A percentile compares a stretch with the other conserved stretches of the same genome.
These are phyloP conservation scores for Cladochytrium replicatum DNA, from an alignment of 192 early-diverging fungal genomes.

Conservation along the genomic window DNA sequence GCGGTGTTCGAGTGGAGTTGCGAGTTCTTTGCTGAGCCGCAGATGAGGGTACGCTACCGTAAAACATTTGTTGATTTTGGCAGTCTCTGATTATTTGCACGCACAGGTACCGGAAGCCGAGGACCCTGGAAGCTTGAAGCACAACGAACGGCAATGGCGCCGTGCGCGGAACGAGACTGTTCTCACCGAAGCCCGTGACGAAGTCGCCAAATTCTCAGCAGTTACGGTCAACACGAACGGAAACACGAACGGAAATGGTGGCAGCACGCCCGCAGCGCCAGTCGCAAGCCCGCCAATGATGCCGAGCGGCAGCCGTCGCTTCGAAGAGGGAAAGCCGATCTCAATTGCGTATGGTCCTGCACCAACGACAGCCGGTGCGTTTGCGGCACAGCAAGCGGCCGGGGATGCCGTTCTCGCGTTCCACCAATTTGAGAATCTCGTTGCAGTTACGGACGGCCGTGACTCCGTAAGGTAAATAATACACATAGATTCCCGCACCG, in stretches of 20 bases:
- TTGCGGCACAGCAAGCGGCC: too few relatives aligned
- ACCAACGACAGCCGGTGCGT: too few relatives aligned
- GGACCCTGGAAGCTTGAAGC: conserved; percentile 67
- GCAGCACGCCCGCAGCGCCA: background rate
- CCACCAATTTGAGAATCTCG: too few relatives aligned
- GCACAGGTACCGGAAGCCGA: conserved; percentile 58
- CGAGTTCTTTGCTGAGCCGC: conserved; percentile 80
- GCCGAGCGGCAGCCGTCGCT: background rate
- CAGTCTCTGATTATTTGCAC: conserved; percentile 1
- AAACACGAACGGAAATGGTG: conserved; percentile 4
- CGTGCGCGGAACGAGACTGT: conserved; percentile 56
- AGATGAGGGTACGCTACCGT: conserved; percentile 57
- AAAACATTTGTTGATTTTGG: background rate
- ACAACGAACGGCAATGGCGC: conserved; percentile 65
- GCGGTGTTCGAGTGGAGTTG: conserved; percentile 76
- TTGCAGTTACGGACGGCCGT: too few relatives aligned
- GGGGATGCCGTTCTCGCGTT: too few relatives aligned
- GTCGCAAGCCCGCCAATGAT: background rate
- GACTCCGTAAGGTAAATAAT: too few relatives aligned
- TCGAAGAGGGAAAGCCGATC: background rate
- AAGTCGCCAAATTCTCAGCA: background rate
- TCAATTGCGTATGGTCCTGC: background rate
- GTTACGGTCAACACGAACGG: conserved; percentile 42
- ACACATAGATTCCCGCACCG: too few relatives aligned
- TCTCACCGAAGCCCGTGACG: conserved; percentile 39